phyloP scores from a whole-genome alignment of 805 yeast genomes.

The Candida insectalens region DNA sequence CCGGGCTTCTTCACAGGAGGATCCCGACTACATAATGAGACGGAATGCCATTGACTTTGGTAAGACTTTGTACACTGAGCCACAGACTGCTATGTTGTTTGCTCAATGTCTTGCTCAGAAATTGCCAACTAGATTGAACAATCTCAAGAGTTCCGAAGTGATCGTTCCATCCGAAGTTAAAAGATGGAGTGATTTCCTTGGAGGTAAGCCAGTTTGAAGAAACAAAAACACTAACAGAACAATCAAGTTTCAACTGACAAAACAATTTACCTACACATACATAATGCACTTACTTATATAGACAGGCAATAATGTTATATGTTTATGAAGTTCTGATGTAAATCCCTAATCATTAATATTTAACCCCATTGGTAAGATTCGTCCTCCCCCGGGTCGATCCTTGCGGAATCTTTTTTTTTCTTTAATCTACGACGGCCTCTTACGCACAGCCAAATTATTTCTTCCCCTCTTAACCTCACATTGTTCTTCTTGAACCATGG shows the following conservation, averaged over 20 bases:
- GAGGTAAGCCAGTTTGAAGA: constrained; percentile 73
- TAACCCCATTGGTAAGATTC: too few species aligned
- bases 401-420: too few species aligned
- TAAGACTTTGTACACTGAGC: constrained; percentile 93
- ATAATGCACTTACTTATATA: background rate
- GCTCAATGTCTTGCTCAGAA: constrained; percentile 73
- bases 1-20: constrained; percentile 76
- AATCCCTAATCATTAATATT: too few species aligned
- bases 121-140: constrained; percentile 46
- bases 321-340: too few species aligned
- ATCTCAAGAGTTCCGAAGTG: constrained; percentile 32
- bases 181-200: constrained; percentile 96
- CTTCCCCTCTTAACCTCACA: too few species aligned
- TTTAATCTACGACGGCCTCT: too few species aligned
- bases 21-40: constrained; percentile 95
- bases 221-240: background rate
- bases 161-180: constrained; percentile 73
- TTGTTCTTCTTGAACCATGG: too few species aligned
- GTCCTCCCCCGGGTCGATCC: too few species aligned
- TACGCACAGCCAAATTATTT: too few species aligned
- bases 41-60: constrained; percentile 98
- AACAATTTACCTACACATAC: background rate
- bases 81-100: constrained; percentile 82
- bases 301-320: background rate
- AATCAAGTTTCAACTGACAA: background rate